Percentiles rank a stretch among this genome's conserved stretches.
Conservation (phyloP, 768 basidiomycete genomes). For the Amanita exitialis region DNA sequence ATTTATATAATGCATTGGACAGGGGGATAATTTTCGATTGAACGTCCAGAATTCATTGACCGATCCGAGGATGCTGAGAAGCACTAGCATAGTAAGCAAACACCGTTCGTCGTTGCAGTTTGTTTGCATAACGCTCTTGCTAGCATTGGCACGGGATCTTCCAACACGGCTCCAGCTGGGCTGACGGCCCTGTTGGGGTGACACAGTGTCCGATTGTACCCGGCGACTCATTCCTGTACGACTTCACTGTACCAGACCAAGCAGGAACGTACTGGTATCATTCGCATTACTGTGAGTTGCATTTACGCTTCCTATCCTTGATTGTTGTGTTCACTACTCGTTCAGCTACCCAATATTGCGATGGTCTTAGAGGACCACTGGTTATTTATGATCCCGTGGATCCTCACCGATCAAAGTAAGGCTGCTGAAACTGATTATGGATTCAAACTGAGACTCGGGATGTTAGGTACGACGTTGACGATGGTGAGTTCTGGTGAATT, state of each 20-base stretch:
- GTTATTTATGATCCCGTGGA: constrained; percentile 29
- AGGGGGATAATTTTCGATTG: constrained; percentile 16
- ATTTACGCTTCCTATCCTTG: background rate
- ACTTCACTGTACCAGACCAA: constrained; percentile 25
- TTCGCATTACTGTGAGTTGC: constrained; percentile 11
- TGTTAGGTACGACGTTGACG: constrained; percentile 16
- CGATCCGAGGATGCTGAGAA: constrained; percentile 13
- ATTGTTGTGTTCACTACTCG: background rate
- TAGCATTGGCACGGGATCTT: constrained; percentile 24
- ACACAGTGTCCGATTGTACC: constrained; percentile 36
- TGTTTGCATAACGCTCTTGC: background rate
- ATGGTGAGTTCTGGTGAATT: constrained; percentile 15
- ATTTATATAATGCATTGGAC: constrained; percentile 2
- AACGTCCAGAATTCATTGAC: constrained; percentile 15
- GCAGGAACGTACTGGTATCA: constrained; percentile 37
- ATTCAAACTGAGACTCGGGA: background rate
- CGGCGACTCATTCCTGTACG: constrained; percentile 28
- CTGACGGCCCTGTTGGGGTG: constrained; percentile 20
- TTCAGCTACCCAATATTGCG: constrained; percentile 35
- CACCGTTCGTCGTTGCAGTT: background rate
- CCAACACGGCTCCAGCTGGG: constrained; percentile 17
- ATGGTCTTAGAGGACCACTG: constrained; percentile 27
- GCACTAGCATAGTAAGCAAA: constrained; percentile 15
- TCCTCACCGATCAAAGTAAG: constrained; percentile 21
- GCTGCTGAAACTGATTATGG: constrained; percentile 7